Base-by-base conservation (phyloP, 768 basidiomycete genomes). In the Tulasnella calospora region DNA sequence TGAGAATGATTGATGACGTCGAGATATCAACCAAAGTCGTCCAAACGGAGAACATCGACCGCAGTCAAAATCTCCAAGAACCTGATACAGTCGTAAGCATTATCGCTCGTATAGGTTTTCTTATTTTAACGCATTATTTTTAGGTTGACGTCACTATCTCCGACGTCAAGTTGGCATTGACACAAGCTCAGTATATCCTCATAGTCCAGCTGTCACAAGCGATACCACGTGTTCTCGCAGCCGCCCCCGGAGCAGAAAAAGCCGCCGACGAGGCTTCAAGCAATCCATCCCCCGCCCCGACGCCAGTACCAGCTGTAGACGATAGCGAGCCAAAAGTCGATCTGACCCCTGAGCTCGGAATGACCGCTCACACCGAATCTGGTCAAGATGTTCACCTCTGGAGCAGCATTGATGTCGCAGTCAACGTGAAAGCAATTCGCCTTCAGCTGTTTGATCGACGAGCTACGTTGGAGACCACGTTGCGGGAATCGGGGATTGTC, bases 1-100 rank as follows among this genome's bases (percentile, higher is more conserved):
- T 99, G 78, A 95, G 94, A 84, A 94, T 99, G 81, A 92, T 99
- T 44, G 94, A 98, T 81, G 93, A 97, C 82, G 95, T 98, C 71
- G 87, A 92, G 79, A 87, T 98, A 79, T 85, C 85, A 40, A 40
- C 38, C 5, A 40, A 10, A 40, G 38, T 40, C 38, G 38, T 40
- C 10, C 38, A 40, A 10, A 44, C 85, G 8, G 86, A 85, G 71
- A 86, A 85, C 19, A 87, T 90, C 57, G 87, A 93, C 81, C 87
- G 89, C 23, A 82, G 82, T n/a, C 83, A 84, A 23, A 87, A 92
- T 78, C 82, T 83, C 41, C 86, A 88, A 46, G 84, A 86, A 77
- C 94, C 96, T 1, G 93, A 92, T 81, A 92, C 88, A 27, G 90
- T 93, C 87, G 96, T 96, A 83, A 80, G 81, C 15, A 1, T 33